These are phyloP conservation scores for Coccomyxa sp. DNA, from an alignment of 139 green algal species.

Conservation along the genomic window DNA sequence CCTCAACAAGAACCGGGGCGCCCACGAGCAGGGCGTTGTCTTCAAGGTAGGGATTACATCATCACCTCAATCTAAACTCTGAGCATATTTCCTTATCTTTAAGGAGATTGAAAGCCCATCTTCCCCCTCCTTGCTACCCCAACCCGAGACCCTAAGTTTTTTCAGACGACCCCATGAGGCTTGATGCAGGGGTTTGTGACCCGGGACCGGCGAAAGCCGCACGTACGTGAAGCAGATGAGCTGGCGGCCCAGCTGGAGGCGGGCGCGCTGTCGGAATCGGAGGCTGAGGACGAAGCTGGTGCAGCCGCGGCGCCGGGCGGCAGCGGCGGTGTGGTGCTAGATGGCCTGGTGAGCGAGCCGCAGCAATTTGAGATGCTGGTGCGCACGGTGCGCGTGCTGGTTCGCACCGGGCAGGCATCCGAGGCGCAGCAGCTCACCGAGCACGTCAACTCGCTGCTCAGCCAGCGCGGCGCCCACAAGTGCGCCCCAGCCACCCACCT, in stretches of 20 bases:
- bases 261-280: background rate
- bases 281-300: background rate
- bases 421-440: conserved; percentile 6
- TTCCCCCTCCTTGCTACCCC: no score
- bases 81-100: background rate
- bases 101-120: no score
- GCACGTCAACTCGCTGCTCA: background rate
- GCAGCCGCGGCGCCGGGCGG: background rate
- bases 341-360: conserved; percentile 8
- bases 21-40: conserved; percentile 22
- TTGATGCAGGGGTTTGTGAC: conserved; percentile 16
- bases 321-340: background rate
- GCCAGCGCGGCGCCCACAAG: background rate
- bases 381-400: background rate
- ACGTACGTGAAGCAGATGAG: conserved; percentile 29
- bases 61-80: background rate
- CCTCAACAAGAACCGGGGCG: background rate
- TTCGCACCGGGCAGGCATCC: background rate
- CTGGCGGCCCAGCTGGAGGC: conserved; percentile 17
- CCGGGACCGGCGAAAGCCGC: conserved; percentile 26
- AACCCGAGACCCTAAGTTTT: no score
- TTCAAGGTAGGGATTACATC: conserved; percentile 42
- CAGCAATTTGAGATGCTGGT: conserved; percentile 21
- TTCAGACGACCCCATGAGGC: no score
- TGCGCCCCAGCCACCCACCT: no score